Conservation (phyloP, 805 yeast species). For the Millerozyma acaciae region DNA sequence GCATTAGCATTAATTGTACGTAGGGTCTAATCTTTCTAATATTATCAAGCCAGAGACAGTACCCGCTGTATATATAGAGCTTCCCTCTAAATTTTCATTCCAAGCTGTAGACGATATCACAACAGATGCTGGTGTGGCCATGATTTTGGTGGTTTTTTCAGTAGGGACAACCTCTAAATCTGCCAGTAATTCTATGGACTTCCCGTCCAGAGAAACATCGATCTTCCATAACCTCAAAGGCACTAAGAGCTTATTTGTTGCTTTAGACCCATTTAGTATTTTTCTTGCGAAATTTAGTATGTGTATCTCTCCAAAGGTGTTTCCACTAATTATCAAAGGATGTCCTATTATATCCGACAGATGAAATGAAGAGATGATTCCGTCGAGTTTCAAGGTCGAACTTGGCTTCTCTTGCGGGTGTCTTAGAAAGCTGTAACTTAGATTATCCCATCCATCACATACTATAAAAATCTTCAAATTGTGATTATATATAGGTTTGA, state of each 20-base stretch:
- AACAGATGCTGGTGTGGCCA: constrained; percentile 48
- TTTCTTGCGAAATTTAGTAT: constrained; percentile 37
- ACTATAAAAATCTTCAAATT: constrained; percentile 23
- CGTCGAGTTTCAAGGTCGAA: constrained; percentile 28
- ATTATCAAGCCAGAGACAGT: constrained; percentile 49
- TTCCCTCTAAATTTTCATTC: constrained; percentile 44
- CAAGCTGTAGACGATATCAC: constrained; percentile 50
- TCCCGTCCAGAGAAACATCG: constrained; percentile 10
- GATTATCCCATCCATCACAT: constrained; percentile 25
- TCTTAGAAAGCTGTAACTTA: constrained; percentile 25
- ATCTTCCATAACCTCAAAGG: constrained; percentile 37
- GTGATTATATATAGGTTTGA: constrained; percentile 28
- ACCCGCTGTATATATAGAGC: constrained; percentile 54
- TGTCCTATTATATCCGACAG: constrained; percentile 32
- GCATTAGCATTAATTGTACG: not conserved
- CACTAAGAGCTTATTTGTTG: constrained; percentile 35
- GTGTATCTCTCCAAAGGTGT: constrained; percentile 32
- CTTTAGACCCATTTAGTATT: constrained; percentile 30
- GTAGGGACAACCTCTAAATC: constrained; percentile 27
- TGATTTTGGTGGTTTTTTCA: constrained; percentile 24
- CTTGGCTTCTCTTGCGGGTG: constrained; percentile 34
- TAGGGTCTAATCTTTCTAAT: constrained; percentile 36
- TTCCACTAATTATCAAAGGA: constrained; percentile 34
- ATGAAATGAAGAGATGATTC: constrained; percentile 24
- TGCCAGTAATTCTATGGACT: constrained; percentile 18